Conservation (phyloP, 768 basidiomycete genomes). For the Russula compacta region DNA sequence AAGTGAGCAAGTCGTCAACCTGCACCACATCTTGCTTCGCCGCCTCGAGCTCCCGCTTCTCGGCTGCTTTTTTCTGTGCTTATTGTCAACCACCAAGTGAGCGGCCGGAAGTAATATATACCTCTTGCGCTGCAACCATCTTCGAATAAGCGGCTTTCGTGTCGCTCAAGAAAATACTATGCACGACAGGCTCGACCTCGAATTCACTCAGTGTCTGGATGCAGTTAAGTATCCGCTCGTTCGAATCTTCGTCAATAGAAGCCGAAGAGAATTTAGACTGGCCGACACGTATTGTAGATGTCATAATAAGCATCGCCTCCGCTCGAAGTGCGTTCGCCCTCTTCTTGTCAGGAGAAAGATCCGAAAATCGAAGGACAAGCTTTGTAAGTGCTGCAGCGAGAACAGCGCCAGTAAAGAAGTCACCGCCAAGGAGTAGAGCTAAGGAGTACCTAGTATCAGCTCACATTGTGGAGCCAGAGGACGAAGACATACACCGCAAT, state of each 20-base stretch:
- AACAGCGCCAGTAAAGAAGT: constrained; percentile 93
- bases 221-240: constrained; percentile 93
- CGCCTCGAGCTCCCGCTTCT: constrained; percentile 80
- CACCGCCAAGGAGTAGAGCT: constrained; percentile 88
- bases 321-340: constrained; percentile 69
- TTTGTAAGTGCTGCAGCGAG: constrained; percentile 88
- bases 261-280: constrained; percentile 91
- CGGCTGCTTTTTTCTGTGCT: constrained; percentile 72
- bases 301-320: constrained; percentile 98
- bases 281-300: constrained; percentile 91
- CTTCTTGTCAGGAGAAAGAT: constrained; percentile 41
- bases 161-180: constrained; percentile 72
- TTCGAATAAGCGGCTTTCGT: constrained; percentile 87
- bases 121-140: constrained; percentile 96
- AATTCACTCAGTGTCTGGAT: constrained; percentile 87
- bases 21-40: constrained; percentile 65
- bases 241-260: constrained; percentile 98
- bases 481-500: constrained; percentile 49
- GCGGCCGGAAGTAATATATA: constrained; percentile 24
- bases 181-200: constrained; percentile 42
- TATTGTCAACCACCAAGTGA: not conserved
- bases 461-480: not conserved
- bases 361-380: constrained; percentile 67
- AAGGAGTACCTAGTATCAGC: not conserved
- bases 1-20: constrained; percentile 85